Evolutionary conservation across 2,329 filamentous ascomycete species (phyloP), one percentile per base, ranked within the genome.

Genomic region (Fusarium sp.): DNA sequence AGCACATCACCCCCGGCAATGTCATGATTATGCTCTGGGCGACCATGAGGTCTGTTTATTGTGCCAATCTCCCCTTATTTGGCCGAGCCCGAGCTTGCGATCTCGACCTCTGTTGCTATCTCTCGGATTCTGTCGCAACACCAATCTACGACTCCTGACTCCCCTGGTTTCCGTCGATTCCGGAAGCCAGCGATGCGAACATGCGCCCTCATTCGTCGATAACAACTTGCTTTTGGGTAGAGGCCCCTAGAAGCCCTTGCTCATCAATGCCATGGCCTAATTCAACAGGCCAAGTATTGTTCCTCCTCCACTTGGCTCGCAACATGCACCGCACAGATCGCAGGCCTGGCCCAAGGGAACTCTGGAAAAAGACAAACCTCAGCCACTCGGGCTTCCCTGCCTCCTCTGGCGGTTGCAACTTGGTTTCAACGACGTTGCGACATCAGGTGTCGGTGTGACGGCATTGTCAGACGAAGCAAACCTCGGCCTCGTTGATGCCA

Each of bases 371-470:
- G 31, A 46, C 42, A 56, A 38, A 25, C 36, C 34, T 49, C 53
- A 64, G 63, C 61, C 61, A 69, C 57, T 58, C 25, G 42, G 23
- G 27, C 18, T 60, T 23, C 27, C 31, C 38, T 33, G 27, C 55
- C 36, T 38, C 29, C 23, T 40, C 36, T 36, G 27, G 59, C 31
- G 20, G 25, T 33, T 29, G 60, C 23, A 23, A 42, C 51, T 27
- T 33, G 23, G 44, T 58, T 51, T 63, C 54, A 50, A 59, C 56
- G 16, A 6, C 9, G 54, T 73, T 58, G 60, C 72, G 72, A 74
- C 66, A 74, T 74, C 46, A 7, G 25, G 18, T 69, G 67, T 73
- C 72, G 72, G 68, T 74, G 62, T 74, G 72, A 55, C 71, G 72
- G 69, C 69, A 73, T 70, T 16, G 4, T 50, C n/a, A 59, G 44